Evolutionary conservation across 164 flowering plant species (phyloP).

Genomic region (Echeveria elegans): DNA sequence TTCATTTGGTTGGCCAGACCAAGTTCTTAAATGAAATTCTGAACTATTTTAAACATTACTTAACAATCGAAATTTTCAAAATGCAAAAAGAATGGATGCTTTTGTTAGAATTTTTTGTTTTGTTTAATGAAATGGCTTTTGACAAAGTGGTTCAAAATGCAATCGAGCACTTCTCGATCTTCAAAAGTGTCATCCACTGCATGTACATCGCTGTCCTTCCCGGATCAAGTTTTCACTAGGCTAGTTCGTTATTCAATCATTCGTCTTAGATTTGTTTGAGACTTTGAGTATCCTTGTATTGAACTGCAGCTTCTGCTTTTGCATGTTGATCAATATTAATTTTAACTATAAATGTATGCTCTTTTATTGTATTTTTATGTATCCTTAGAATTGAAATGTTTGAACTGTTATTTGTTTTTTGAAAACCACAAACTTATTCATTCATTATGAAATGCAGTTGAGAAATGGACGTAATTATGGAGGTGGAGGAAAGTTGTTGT

Average conservation of each 20-base stretch:
- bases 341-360: background rate
- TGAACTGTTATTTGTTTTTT: background rate
- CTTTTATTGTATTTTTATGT: background rate
- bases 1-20: too few relatives aligned
- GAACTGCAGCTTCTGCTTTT: too few relatives aligned
- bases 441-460: background rate
- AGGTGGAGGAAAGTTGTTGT: background rate
- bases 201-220: background rate
- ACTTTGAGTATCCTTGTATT: background rate
- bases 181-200: background rate
- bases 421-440: too few relatives aligned
- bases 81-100: too few relatives aligned
- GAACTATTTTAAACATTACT: too few relatives aligned
- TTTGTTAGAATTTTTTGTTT: too few relatives aligned
- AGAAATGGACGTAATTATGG: background rate
- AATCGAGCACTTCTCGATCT: background rate
- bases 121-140: too few relatives aligned
- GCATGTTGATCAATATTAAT: too few relatives aligned
- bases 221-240: background rate
- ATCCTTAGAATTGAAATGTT: background rate
- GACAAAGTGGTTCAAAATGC: too few relatives aligned
- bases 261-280: background rate
- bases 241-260: background rate
- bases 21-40: too few relatives aligned
- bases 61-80: too few relatives aligned